Evolutionary conservation across 805 yeast genomes (phyloP), one percentile per base, ranked within the genome.

Genomic region (Ogataea ganodermae): DNA sequence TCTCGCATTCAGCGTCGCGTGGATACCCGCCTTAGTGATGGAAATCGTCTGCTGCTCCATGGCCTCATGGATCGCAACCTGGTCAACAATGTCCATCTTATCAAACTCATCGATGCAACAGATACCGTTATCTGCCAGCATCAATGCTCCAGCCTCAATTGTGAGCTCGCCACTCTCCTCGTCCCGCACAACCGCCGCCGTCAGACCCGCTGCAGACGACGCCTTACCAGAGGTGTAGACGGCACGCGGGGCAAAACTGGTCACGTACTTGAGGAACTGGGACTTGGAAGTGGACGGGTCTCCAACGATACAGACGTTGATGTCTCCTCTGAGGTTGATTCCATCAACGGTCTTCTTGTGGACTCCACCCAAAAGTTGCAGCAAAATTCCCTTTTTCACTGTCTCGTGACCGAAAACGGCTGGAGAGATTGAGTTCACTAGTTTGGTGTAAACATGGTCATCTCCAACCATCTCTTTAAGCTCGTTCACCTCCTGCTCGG

Each of bases 31-130:
- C 67, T 94, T 94, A 9, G 99, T 97, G 61, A 94, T 94, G 13
- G 97, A 91, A 56, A 94, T 94, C 0, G 99, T 94, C 69, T 94
- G 99, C 71, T 94, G 99, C 76, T 94, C 99, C 99, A 94, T 94
- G 20, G 98, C 99, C 72, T 94, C 99, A 71, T 94, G 99, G 72
- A 94, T 92, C 3, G 98, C 98, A 46, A 94, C 98, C 70, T 94
- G 98, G 69, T 94, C 98, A 1, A 83, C 70, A 35, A 91, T 68
- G 67, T 92, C 97, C 99, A 94, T 94, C 73, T 94, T 94, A 66
- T 94, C 99, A 60, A 94, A 94, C 72, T 94, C 99, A 67, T 94
- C 99, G 67, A 94, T 94, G 60, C 97, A 95, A 77, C 99, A 94
- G 51, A 94, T 88, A 52, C 99, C 99, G 63, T 92, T 94, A 70